Conservation (phyloP, 345 rosid species). For the Citrus reticulata region DNA sequence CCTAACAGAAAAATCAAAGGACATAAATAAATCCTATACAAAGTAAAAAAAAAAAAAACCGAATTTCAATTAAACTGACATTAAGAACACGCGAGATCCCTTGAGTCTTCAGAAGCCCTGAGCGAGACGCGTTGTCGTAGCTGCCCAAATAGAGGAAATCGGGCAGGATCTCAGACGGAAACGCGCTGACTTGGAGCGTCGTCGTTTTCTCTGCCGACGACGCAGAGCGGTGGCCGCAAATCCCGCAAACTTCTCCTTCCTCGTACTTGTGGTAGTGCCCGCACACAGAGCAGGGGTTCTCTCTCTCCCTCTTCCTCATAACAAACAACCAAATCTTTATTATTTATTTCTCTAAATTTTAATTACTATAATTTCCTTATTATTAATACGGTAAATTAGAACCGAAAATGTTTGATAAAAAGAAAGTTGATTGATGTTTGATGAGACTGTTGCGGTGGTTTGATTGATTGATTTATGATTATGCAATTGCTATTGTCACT, state of each 20-base stretch:
- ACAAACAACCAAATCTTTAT: not conserved
- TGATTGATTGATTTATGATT: not conserved
- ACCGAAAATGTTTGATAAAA: too few relatives aligned
- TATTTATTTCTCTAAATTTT: not conserved
- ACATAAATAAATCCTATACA: not conserved
- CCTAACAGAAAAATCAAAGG: not conserved
- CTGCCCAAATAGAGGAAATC: constrained; percentile 88
- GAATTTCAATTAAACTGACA: constrained; percentile 34
- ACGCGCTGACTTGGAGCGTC: constrained; percentile 68
- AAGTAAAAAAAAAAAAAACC: not conserved
- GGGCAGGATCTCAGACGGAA: constrained; percentile 90
- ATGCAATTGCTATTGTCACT: not conserved
- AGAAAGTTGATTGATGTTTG: not conserved
- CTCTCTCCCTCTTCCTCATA: constrained; percentile 97
- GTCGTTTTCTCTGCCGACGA: constrained; percentile 38
- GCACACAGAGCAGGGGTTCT: constrained; percentile 94
- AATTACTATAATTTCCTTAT: too few relatives aligned
- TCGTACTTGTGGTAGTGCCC: constrained; percentile 99
- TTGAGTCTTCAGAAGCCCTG: constrained; percentile 86
- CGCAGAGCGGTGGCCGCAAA: constrained; percentile 85
- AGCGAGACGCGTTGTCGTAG: constrained; percentile 97
- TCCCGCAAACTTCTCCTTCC: constrained; percentile 94
- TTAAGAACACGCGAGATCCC: constrained; percentile 90
- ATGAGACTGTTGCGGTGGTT: not conserved
- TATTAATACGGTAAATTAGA: not conserved